phyloP scores from a whole-genome alignment of 2,329 filamentous ascomycete genomes.

The Aspergillus sp. region DNA sequence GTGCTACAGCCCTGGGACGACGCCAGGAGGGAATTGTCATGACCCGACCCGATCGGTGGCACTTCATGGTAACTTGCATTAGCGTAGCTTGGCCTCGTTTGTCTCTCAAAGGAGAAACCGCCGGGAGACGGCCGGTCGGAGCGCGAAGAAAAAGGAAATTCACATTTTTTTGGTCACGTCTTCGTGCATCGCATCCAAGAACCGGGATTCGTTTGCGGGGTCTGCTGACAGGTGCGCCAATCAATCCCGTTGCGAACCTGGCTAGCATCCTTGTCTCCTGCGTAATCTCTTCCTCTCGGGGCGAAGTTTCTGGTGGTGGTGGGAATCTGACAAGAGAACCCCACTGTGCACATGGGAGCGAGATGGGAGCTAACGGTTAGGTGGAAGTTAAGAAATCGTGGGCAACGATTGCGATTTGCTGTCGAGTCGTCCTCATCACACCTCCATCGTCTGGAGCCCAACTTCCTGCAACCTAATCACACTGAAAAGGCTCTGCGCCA shows the following conservation, averaged over 20 bases:
- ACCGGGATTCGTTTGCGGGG: constrained; percentile 14
- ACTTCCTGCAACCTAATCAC: constrained; percentile 15
- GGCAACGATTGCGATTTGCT: constrained; percentile 10
- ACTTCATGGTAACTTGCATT: constrained; percentile 37
- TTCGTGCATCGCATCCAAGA: constrained; percentile 6
- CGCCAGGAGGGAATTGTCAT: constrained; percentile 12
- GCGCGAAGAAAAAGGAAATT: not conserved
- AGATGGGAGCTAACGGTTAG: constrained; percentile 10
- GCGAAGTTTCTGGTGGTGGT: not conserved
- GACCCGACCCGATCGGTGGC: constrained; percentile 15
- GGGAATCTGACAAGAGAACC: constrained; percentile 7
- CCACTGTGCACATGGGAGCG: constrained; percentile 13
- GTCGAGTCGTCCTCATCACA: constrained; percentile 1
- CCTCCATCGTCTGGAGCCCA: constrained; percentile 5
- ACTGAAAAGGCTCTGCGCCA: constrained; percentile 1
- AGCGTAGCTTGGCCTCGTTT: constrained; percentile 28
- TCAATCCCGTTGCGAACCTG: constrained; percentile 7
- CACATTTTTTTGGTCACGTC: not conserved
- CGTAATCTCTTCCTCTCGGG: constrained; percentile 4
- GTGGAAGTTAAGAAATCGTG: constrained; percentile 9
- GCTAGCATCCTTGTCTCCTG: constrained; percentile 7
- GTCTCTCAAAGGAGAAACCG: constrained; percentile 3
- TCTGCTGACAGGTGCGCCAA: constrained; percentile 13
- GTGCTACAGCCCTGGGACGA: constrained; percentile 35
- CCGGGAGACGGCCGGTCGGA: constrained; percentile 7